Evolutionary conservation across 2,329 filamentous ascomycete genomes (phyloP), one percentile per base, ranked within the genome.

Genomic region (Aureobasidium leucospermi): DNA sequence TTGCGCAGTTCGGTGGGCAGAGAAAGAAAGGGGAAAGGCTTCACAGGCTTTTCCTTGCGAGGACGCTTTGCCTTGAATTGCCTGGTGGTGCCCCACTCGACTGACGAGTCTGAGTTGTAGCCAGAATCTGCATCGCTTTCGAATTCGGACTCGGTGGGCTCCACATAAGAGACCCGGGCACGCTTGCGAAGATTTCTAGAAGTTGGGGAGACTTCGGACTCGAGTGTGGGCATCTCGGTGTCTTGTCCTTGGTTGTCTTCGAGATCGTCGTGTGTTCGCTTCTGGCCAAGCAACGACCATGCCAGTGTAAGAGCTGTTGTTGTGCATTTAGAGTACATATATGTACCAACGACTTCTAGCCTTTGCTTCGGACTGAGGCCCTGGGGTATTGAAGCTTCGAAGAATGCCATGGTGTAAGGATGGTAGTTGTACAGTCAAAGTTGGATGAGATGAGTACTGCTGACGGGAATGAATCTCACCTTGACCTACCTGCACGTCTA

Each of bases 1-100:
- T 64, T 63, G 13, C 63, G 61, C 15, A 64, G 19, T 19, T 64
- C 63, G 4, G 47, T 38, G 9, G 63, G 56, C 1, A 64, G 56
- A 3, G 55, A 58, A 13, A 58, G 19, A 31, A 58, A 49, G 9
- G 36, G 55, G 15, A 58, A 58, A n/a, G 28, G 28, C 29, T 43
- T 55, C 9, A 43, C 51, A 8, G 38, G 29, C 28, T 55, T 43
- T 43, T 32, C 38, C 10, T 55, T 43, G 39, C 51, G 38, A 15
- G 28, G 2, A 4, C 28, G 39, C 6, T 52, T 52, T 3, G 34
- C 3, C 36, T 55, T 55, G 29, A 28, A n/a, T 4, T 43, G 38
- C 39, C 34, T 55, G 13, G 38, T 2, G 10, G 51, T 23, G 6
- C n/a, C 51, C 51, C 51, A 55, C 2, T 43, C 51, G 15, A 43